Percentiles rank a stretch among this genome's conserved stretches.
phyloP scores from a whole-genome alignment of 148 eudicot species.

The Camellia sinensis region DNA sequence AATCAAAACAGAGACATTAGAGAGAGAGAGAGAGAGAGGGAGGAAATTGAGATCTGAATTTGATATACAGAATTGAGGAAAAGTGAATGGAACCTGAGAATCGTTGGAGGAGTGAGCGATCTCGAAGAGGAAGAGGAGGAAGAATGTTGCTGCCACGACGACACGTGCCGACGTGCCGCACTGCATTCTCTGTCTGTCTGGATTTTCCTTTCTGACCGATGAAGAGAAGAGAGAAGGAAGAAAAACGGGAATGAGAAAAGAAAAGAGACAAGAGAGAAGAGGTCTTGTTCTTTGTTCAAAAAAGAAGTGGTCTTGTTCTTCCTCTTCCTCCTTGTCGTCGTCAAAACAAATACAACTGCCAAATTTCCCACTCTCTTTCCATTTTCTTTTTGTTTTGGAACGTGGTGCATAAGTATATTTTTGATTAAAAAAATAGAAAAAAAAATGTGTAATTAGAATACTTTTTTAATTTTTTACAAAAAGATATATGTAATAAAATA shows the following conservation, averaged over 20 bases:
- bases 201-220: not conserved
- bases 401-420: too few relatives aligned
- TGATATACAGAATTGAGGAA: not conserved
- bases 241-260: not conserved
- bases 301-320: too few relatives aligned
- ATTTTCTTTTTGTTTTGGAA: too few relatives aligned
- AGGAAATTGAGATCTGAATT: not conserved
- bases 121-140: conserved; percentile 28
- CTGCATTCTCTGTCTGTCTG: conserved; percentile 17
- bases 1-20: not conserved
- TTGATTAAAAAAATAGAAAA: too few relatives aligned
- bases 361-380: too few relatives aligned
- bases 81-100: conserved; percentile 37
- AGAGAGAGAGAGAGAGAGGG: not conserved
- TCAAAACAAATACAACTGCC: too few relatives aligned
- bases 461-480: too few relatives aligned
- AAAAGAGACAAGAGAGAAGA: not conserved
- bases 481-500: too few relatives aligned
- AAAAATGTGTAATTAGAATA: too few relatives aligned
- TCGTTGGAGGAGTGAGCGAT: conserved; percentile 35
- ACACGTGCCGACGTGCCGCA: conserved; percentile 20
- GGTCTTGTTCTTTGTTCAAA: too few relatives aligned
- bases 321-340: too few relatives aligned
- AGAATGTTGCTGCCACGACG: conserved; percentile 13
- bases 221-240: not conserved